These are phyloP conservation scores for Magnolia changhungtana DNA, from an alignment of 164 flowering plant species.

Conservation along the genomic window DNA sequence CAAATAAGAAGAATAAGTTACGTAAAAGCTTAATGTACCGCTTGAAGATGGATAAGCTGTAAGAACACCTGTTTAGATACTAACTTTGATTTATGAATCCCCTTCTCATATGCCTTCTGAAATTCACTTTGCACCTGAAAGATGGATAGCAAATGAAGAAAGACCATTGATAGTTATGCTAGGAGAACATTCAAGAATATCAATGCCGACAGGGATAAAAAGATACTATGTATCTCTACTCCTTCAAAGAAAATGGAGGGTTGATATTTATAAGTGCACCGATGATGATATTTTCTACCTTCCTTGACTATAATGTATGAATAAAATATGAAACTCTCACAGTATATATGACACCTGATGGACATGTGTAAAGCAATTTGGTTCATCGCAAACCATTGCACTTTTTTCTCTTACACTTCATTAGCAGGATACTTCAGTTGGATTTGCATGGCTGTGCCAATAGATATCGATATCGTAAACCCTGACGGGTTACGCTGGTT, in stretches of 20 bases:
- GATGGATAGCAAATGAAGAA: not conserved
- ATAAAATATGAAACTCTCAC: too few species aligned
- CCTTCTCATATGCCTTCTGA: conserved; percentile 94
- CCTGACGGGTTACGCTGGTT: too few species aligned
- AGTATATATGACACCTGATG: not conserved
- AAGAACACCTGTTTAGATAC: conserved; percentile 6
- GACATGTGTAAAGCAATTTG: not conserved
- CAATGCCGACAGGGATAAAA: not conserved
- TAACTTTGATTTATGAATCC: conserved; percentile 83
- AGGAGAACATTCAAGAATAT: not conserved
- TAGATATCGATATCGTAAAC: too few species aligned
- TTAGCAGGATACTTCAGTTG: not conserved
- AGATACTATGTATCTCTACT: not conserved
- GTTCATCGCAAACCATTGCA: not conserved
- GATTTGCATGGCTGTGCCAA: not conserved
- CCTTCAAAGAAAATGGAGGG: not conserved
- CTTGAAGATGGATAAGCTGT: not conserved
- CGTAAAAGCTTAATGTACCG: not conserved
- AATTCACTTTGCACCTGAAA: conserved; percentile 94
- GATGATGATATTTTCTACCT: not conserved
- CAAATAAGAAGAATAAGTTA: not conserved
- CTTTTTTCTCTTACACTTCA: not conserved
- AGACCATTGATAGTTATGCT: not conserved
- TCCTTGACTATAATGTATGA: not conserved
- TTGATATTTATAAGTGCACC: not conserved